phyloP scores from a whole-genome alignment of 1,284 basidiomycete species.

The Erythrobasidium hasegawianum region DNA sequence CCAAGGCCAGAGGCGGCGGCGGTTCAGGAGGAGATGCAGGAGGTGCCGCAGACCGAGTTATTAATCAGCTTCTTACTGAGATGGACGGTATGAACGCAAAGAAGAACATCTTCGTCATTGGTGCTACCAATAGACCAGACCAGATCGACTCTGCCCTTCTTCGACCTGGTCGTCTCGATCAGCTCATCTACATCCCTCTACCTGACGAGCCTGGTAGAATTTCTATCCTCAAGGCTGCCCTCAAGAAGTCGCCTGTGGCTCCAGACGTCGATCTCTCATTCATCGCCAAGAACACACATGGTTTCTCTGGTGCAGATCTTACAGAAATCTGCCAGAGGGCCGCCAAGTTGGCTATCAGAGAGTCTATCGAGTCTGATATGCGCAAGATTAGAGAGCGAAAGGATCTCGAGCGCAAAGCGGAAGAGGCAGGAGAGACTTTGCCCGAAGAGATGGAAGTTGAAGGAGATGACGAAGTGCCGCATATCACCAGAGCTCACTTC shows the following conservation, averaged over 20 bases:
- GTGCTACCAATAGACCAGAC: slow-evolving; percentile 98
- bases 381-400: slow-evolving; percentile 71
- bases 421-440: slow-evolving; percentile 58
- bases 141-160: slow-evolving; percentile 95
- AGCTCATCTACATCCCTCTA: slow-evolving; percentile 52
- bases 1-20: slow-evolving; percentile 79
- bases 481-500: slow-evolving; percentile 91
- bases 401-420: slow-evolving; percentile 68
- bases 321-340: slow-evolving; percentile 98
- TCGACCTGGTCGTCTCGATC: slow-evolving; percentile 95
- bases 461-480: slow-evolving; percentile 84
- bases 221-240: slow-evolving; percentile 82
- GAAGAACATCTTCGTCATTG: slow-evolving; percentile 80
- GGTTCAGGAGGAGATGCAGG: slow-evolving; percentile 83
- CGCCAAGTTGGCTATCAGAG: slow-evolving; percentile 92
- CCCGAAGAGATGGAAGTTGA: slow-evolving; percentile 46
- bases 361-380: slow-evolving; percentile 91
- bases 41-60: slow-evolving; percentile 76
- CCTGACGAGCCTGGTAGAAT: slow-evolving; percentile 89
- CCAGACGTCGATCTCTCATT: slow-evolving; percentile 79
- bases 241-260: slow-evolving; percentile 89
- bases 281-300: slow-evolving; percentile 90
- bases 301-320: slow-evolving; percentile 98
- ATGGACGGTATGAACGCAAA: slow-evolving; percentile 99
- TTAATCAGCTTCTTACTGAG: slow-evolving; percentile 61